These are phyloP conservation scores for Phytopythium aichiense DNA, from an alignment of 352 stramenopile genomes.

Conservation along the genomic window DNA sequence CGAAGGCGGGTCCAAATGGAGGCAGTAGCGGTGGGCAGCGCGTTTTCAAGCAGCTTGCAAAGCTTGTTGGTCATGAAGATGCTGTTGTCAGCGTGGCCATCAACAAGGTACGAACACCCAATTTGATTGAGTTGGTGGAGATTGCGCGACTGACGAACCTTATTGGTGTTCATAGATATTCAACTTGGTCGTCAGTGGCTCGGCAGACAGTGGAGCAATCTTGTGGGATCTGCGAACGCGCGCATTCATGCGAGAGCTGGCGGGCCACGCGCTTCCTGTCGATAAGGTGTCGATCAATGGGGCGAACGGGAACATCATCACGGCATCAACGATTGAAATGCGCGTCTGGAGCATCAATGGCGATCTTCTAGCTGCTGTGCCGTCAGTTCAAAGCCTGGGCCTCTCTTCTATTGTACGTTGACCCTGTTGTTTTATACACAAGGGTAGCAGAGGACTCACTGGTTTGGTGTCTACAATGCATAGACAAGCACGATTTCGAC, in stretches of 20 bases:
- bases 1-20: slow-evolving; percentile 20
- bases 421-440: background rate
- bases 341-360: slow-evolving; percentile 80
- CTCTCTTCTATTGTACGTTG: slow-evolving; percentile 51
- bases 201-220: slow-evolving; percentile 47
- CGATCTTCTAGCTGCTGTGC: slow-evolving; percentile 58
- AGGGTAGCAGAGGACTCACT: background rate
- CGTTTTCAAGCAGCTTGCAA: slow-evolving; percentile 62
- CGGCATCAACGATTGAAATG: slow-evolving; percentile 41
- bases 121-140: background rate
- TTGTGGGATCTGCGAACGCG: slow-evolving; percentile 69
- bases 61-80: slow-evolving; percentile 66
- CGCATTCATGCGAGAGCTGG: slow-evolving; percentile 54
- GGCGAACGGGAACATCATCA: slow-evolving; percentile 60
- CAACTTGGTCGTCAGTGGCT: slow-evolving; percentile 65
- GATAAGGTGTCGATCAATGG: slow-evolving; percentile 62
- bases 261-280: slow-evolving; percentile 43
- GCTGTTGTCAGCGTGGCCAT: slow-evolving; percentile 59
- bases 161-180: slow-evolving; percentile 29
- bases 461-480: background rate
- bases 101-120: slow-evolving; percentile 33
- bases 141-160: background rate
- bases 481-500: slow-evolving; percentile 60
- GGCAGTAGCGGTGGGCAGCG: slow-evolving; percentile 32
- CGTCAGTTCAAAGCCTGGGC: slow-evolving; percentile 28